Evolutionary conservation across 2,329 filamentous ascomycete genomes (phyloP), one percentile per base, ranked within the genome.

Genomic region (Penicillium sp.): DNA sequence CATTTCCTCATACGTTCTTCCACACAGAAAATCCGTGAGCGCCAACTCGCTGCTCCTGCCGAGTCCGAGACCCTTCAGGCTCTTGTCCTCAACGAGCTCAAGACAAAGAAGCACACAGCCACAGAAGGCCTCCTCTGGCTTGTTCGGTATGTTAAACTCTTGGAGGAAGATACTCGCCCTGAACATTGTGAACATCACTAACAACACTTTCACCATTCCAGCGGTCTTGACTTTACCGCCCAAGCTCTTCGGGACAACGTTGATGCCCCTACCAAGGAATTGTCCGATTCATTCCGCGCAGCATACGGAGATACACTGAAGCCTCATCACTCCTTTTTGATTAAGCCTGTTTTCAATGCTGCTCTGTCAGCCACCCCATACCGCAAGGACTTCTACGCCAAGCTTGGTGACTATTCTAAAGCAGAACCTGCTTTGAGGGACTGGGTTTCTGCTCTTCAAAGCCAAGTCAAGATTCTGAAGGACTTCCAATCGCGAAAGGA

Each of bases 281-380:
- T 99, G 61, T 81, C 89, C 59, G 81, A 84, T 64, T 96, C 91
- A 48, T 99, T 99, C 87, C 87, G 89, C 67, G 77, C 79, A 56
- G 90, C 92, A 64, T 99, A 99, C 78, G 83, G 82, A 71, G 80
- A 79, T 66, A 97, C 93, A 50, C 88, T 99, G 67, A 96, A 96
- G 80, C 89, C 89, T 24, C 86, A 96, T 79, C 94, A 99, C 81
- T 85, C 82, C 70, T 91, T 96, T 75, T 66, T 97, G 61, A 79
- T 97, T 67, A 96, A 96, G 82, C 91, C 91, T 60, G 82, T 97
- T 70, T 97, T 97, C 83, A 89, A 83, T 66, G 88, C 91, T 60
- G 93, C 93, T 72, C 96, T 99, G 91, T 84, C 84, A 65, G 92
- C 91, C 18, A 93, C 89, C 64, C 94, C 94, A 1, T 96, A 97